Percentiles rank a stretch among this genome's conserved stretches.
These are phyloP conservation scores for Typha latifolia DNA, from an alignment of 176 grass and related monocot species.

Conservation along the genomic window DNA sequence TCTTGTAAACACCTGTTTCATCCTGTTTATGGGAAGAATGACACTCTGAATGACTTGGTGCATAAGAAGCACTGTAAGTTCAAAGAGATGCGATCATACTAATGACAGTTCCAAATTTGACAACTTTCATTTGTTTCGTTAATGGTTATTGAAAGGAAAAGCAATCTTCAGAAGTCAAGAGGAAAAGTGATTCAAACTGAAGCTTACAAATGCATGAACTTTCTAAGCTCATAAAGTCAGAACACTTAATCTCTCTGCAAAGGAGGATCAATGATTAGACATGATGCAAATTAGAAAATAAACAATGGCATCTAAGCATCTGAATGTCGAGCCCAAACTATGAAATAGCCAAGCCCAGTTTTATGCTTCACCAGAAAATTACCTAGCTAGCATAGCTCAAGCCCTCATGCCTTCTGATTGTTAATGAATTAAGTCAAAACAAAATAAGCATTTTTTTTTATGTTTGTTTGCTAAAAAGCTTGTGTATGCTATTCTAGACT, in stretches of 20 bases:
- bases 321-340: not conserved
- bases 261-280: not conserved
- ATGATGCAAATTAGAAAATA: not conserved
- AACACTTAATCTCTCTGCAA: not conserved
- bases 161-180: not conserved
- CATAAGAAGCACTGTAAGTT: not conserved
- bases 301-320: not conserved
- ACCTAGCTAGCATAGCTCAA: not conserved
- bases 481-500: no score
- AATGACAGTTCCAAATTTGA: not conserved
- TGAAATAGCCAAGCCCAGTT: not conserved
- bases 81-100: not conserved
- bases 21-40: conserved; percentile 43
- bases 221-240: not conserved
- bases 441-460: not conserved
- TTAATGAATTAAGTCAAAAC: not conserved
- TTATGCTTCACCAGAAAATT: not conserved
- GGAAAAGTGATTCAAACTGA: not conserved
- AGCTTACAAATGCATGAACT: no score
- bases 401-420: not conserved
- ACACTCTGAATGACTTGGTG: conserved; percentile 6
- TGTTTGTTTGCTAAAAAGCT: not conserved
- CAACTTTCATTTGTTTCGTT: not conserved
- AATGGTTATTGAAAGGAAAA: not conserved
- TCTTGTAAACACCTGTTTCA: conserved; percentile 98